Conservation (phyloP, 345 rosid genomes). For the Populus ilicifolia region DNA sequence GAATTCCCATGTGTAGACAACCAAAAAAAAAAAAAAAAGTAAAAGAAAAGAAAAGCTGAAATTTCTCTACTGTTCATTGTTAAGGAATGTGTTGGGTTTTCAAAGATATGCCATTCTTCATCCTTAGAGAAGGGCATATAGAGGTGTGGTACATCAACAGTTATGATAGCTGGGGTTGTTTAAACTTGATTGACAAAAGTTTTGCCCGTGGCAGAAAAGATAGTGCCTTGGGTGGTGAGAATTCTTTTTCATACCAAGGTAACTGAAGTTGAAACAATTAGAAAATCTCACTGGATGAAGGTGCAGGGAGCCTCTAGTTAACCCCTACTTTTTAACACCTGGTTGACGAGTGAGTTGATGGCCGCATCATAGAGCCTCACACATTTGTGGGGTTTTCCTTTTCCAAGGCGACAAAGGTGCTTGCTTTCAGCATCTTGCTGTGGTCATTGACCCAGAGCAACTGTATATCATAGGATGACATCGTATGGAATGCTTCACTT, state of each 20-base stretch:
- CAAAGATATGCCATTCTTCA: neutral
- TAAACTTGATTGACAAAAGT: neutral
- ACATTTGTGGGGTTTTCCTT: neutral
- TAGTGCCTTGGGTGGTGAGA: neutral
- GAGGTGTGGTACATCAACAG: neutral
- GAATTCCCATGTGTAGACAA: neutral
- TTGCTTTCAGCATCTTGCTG: neutral
- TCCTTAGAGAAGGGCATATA: neutral
- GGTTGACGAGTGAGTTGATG: neutral
- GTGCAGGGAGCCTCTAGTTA: neutral
- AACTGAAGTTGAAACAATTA: neutral
- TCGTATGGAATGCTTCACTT: neutral
- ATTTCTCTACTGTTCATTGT: neutral
- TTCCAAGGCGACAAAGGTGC: neutral
- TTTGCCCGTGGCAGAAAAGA: neutral
- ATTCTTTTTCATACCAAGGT: neutral
- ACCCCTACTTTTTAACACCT: neutral
- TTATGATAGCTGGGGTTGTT: neutral
- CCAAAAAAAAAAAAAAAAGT: neutral
- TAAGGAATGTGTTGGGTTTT: neutral
- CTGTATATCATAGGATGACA: neutral
- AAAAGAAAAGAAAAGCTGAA: neutral
- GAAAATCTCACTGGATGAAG: neutral
- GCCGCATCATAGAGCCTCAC: neutral
- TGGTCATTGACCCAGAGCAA: neutral